Base-by-base conservation (phyloP, 257 asterid genomes). In the Striga asiatica region DNA sequence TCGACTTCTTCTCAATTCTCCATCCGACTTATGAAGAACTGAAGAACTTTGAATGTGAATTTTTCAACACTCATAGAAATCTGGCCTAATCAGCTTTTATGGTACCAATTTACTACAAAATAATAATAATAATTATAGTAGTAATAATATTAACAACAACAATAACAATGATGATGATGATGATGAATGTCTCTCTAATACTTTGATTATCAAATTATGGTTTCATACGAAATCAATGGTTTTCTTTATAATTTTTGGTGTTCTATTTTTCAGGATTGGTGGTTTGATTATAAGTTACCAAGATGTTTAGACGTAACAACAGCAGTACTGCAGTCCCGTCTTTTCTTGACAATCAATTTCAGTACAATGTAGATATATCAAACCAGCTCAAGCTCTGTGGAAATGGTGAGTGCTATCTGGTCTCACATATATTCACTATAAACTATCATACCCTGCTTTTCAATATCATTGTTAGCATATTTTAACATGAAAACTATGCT, bases 371-470 rank as follows among this genome's bases (percentile, higher is more conserved):
- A 37, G 74, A 55, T 37, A 73, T 68, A 51, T 60, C 94, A 37
- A 82, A 82, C 67, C 95, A 80, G 74, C 81, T 58, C 25, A 95
- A 77, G 65, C 69, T 77, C 51, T 71, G 76, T 68, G 85, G 81
- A 77, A 77, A 78, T 35, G 51, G 97, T 88, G 64, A 75, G 95
- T 82, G 65, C 8, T 34, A 4, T 29, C 12, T 17, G 31, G 2
- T 25, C 42, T 39, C 32, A 17, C n/a, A 18, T 18, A 6, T 43
- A 18, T 2, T 43, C 14, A 0, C 25, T 43, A n/a, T 43, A 2
- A 23, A 18, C 25, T 7, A 17, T 43, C 25, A 18, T 43, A 43
- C 24, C 19, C 19, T 0, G 5, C 2, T 42, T 2, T 42, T 42
- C 23, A n/a, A n/a, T n/a, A n/a, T n/a, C n/a, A n/a, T n/a, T n/a